Percentiles rank a stretch among this genome's conserved stretches.
phyloP scores from a whole-genome alignment of 2,329 filamentous ascomycete species.

The Aspergillus vadensis region DNA sequence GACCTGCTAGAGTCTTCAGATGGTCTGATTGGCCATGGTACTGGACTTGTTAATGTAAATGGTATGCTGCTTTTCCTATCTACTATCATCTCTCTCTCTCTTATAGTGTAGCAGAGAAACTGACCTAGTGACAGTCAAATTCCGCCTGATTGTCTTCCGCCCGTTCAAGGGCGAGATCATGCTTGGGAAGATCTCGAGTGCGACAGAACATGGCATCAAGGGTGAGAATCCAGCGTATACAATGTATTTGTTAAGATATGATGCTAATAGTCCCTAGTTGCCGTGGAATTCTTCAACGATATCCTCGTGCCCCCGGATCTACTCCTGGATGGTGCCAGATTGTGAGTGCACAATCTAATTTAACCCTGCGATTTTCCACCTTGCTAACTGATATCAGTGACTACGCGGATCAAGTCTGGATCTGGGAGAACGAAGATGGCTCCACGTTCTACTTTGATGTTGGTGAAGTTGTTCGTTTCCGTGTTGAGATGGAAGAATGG shows the following conservation, averaged over 20 bases:
- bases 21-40: conserved; percentile 89
- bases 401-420: conserved; percentile 75
- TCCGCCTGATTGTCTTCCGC: conserved; percentile 88
- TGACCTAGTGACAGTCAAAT: conserved; percentile 68
- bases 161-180: conserved; percentile 95
- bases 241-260: conserved; percentile 8
- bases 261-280: conserved; percentile 54
- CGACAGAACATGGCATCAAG: conserved; percentile 71
- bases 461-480: conserved; percentile 83
- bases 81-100: too few species aligned
- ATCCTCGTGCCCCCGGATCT: conserved; percentile 77
- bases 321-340: conserved; percentile 73
- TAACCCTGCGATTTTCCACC: neutral
- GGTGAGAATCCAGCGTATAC: conserved; percentile 46
- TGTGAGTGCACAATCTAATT: conserved; percentile 56
- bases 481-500: conserved; percentile 87
- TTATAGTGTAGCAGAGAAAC: neutral
- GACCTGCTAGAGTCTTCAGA: conserved; percentile 88
- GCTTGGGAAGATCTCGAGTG: conserved; percentile 77
- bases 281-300: conserved; percentile 91
- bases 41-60: conserved; percentile 90
- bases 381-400: conserved; percentile 55
- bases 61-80: conserved; percentile 53
- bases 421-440: conserved; percentile 75
- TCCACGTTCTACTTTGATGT: conserved; percentile 82